Evolutionary conservation across 495 filamentous ascomycete species (phyloP).

Genomic region (Rostrohypoxylon terebratum): DNA sequence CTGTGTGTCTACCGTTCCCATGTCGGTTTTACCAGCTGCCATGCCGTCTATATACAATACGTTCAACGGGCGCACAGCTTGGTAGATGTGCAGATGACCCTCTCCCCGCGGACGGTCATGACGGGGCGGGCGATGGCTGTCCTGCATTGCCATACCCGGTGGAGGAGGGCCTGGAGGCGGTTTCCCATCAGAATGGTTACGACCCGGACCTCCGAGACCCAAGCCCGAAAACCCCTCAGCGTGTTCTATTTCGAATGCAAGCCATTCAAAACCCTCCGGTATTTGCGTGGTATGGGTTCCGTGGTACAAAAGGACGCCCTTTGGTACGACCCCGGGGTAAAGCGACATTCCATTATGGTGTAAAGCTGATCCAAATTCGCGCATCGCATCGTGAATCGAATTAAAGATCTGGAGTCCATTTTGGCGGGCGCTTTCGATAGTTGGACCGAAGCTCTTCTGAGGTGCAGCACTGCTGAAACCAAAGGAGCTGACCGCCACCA

Average conservation of each 20-base stretch:
- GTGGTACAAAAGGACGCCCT: conserved; percentile 72
- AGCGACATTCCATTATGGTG: conserved; percentile 78
- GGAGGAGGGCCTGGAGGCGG: not conserved
- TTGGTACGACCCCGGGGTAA: conserved; percentile 68
- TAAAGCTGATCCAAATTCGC: conserved; percentile 75
- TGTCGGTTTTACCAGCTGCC: conserved; percentile 66
- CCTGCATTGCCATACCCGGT: not conserved
- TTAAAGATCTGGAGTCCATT: conserved; percentile 76
- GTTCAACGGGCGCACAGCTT: conserved; percentile 59
- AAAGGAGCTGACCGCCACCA: conserved; percentile 11
- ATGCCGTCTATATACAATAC: conserved; percentile 73
- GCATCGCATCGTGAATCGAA: conserved; percentile 72
- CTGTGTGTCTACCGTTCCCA: conserved; percentile 72
- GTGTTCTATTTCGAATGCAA: conserved; percentile 78
- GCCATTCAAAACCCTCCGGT: conserved; percentile 69
- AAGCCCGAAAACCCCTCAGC: conserved; percentile 66
- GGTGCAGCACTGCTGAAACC: conserved; percentile 2
- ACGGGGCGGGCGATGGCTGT: not conserved
- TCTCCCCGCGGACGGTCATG: conserved; percentile 23
- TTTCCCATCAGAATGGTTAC: not conserved
- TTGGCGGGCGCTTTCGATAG: conserved; percentile 46
- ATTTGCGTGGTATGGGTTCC: conserved; percentile 57
- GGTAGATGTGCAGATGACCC: conserved; percentile 69
- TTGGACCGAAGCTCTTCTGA: conserved; percentile 41
- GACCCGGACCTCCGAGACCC: conserved; percentile 6